phyloP scores from a whole-genome alignment of 176 grass and related monocot genomes.

The Avena eriantha region DNA sequence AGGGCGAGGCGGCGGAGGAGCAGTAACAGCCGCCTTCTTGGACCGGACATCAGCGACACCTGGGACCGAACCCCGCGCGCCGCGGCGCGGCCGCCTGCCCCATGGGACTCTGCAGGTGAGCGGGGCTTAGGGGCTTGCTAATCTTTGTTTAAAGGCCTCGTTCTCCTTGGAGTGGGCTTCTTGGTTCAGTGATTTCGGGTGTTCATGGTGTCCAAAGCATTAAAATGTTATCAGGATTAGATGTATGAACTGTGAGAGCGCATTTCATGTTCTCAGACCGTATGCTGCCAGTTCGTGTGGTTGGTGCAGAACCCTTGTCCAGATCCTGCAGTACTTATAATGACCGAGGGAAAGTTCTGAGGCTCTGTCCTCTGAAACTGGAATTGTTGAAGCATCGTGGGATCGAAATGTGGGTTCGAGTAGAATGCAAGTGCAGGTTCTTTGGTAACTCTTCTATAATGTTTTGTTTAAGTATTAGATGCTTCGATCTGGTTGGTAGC shows the following conservation, averaged over 20 bases:
- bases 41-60: constrained; percentile 74
- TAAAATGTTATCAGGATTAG: neutral
- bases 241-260: neutral
- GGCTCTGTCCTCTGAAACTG: neutral
- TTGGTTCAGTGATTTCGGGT: neutral
- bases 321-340: constrained; percentile 4
- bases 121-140: neutral
- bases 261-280: neutral
- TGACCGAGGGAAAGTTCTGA: neutral
- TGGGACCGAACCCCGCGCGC: constrained; percentile 39
- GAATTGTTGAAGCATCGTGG: neutral
- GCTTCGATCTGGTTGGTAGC: constrained; percentile 10
- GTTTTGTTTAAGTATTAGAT: neutral
- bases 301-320: constrained; percentile 15
- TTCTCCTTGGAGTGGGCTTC: neutral
- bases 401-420: constrained; percentile 12
- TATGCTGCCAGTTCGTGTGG: neutral
- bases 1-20: constrained; percentile 34
- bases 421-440: neutral
- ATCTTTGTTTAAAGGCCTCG: constrained; percentile 25
- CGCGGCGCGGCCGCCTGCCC: neutral
- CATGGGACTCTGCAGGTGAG: constrained; percentile 29
- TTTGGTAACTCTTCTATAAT: neutral
- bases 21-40: constrained; percentile 63
- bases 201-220: neutral